These are phyloP conservation scores for Actinomortierella wolfii DNA, from an alignment of 371 early-diverging fungal genomes.

Conservation along the genomic window DNA sequence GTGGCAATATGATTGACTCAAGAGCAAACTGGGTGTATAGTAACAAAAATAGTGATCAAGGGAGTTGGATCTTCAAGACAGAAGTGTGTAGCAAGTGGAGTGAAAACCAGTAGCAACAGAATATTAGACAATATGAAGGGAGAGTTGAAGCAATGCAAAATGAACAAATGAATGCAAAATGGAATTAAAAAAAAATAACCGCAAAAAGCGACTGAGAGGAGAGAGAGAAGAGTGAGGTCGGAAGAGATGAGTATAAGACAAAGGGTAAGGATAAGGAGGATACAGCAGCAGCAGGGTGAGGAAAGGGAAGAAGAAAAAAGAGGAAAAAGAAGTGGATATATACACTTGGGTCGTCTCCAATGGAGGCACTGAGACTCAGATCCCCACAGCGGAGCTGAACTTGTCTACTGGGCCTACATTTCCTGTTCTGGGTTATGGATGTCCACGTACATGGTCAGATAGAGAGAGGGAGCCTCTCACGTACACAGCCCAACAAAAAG, in stretches of 20 bases:
- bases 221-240: not conserved
- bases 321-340: conserved; percentile 6
- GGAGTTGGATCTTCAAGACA: not conserved
- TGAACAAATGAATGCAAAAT: conserved; percentile 2
- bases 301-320: not conserved
- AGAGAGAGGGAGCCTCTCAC: too few relatives aligned
- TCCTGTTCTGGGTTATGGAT: too few relatives aligned
- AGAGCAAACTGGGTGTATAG: too few relatives aligned
- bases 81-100: conserved; percentile 1
- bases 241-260: not conserved
- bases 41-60: not conserved
- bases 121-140: conserved; percentile 3
- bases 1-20: too few relatives aligned
- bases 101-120: not conserved
- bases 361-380: too few relatives aligned
- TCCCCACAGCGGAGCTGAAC: too few relatives aligned
- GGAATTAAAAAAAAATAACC: not conserved
- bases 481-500: too few relatives aligned
- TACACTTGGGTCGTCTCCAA: not conserved
- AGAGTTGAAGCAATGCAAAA: not conserved
- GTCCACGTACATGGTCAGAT: too few relatives aligned
- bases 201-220: not conserved
- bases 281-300: not conserved
- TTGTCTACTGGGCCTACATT: too few relatives aligned
- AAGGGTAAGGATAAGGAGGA: not conserved